Base-by-base conservation (phyloP, 2,329 filamentous ascomycete genomes). In the Talaromyces pinophilus region DNA sequence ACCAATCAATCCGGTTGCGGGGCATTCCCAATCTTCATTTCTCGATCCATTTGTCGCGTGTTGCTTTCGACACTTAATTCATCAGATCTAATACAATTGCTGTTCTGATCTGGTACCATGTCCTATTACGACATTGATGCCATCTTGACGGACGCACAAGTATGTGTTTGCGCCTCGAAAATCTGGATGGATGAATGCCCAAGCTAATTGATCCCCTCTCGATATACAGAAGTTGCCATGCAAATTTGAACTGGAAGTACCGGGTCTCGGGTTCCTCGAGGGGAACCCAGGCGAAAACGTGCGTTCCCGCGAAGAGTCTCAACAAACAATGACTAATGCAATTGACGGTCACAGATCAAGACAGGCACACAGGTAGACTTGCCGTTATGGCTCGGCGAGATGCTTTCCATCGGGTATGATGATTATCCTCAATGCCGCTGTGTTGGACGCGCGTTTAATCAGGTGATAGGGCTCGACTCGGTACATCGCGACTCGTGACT, bases 331-430 rank as follows among this genome's bases (percentile, higher is more conserved):
- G 8, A 10, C 65, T 63, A 30, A 54, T 33, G 4, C 25, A 17
- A 30, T 5, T 28, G 44, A 35, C 25, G n/a, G 8, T n/a, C 13
- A 28, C 67, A 91, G 76, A 89, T 98, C 72, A 95, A 94, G 77
- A 81, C 89, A 64, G 91, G 92, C 67, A 94, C 92, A 0, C 88
- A 89, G 52, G 84, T 98, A 57, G 87, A 90, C 68, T 88, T 98
- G 0, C 95, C 95, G 1, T 85, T 98, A 70, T 99, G 95, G 95
- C 88, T 99, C 13, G 93, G 91, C 71, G 92, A 97, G 78, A 94
- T 97, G 86, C 90, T 99, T 62, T 80, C 79, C 11, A 80, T 79
- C 63, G 78, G 82, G 83, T 84, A 77, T 71, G 30, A 6, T n/a
- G 50, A 7, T n/a, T 33, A 30, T 6, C 30, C 15, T 54, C 15